These are phyloP conservation scores for Hypoxylon sp. DNA, from an alignment of 2,329 filamentous ascomycete genomes.

Conservation along the genomic window DNA sequence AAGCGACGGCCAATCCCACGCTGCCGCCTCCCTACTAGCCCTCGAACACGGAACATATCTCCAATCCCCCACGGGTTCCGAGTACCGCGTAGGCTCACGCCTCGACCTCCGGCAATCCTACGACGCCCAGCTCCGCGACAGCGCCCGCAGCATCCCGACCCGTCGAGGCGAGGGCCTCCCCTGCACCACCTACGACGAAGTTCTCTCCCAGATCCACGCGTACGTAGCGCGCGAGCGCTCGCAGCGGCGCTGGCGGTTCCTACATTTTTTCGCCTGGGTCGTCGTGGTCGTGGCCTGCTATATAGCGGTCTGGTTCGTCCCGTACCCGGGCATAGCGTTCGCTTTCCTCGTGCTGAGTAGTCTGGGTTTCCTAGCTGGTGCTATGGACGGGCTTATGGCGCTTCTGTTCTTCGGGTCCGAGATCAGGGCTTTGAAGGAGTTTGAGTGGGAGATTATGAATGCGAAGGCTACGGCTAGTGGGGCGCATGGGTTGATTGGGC, in stretches of 20 bases:
- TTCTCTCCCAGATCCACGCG: constrained; percentile 77
- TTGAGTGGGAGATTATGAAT: constrained; percentile 91
- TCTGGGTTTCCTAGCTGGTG: constrained; percentile 81
- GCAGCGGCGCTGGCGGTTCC: constrained; percentile 79
- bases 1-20: constrained; percentile 33
- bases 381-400: constrained; percentile 88
- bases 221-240: constrained; percentile 80
- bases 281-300: constrained; percentile 80
- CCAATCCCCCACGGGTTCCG: constrained; percentile 57
- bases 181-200: constrained; percentile 75
- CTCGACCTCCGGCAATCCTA: constrained; percentile 53
- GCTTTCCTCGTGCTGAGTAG: constrained; percentile 84
- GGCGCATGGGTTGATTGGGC: constrained; percentile 37
- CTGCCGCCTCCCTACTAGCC: constrained; percentile 47
- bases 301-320: constrained; percentile 88
- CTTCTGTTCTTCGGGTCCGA: constrained; percentile 90
- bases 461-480: constrained; percentile 65
- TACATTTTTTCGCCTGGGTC: constrained; percentile 80
- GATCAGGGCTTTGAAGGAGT: constrained; percentile 86
- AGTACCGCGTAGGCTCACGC: constrained; percentile 43
- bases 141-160: constrained; percentile 27
- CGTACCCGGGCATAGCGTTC: constrained; percentile 82
- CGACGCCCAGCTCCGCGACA: constrained; percentile 51
- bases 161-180: constrained; percentile 57
- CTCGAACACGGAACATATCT: constrained; percentile 59